Evolutionary conservation across 345 rosid genomes (phyloP).

Genomic region (Camelina hispida): DNA sequence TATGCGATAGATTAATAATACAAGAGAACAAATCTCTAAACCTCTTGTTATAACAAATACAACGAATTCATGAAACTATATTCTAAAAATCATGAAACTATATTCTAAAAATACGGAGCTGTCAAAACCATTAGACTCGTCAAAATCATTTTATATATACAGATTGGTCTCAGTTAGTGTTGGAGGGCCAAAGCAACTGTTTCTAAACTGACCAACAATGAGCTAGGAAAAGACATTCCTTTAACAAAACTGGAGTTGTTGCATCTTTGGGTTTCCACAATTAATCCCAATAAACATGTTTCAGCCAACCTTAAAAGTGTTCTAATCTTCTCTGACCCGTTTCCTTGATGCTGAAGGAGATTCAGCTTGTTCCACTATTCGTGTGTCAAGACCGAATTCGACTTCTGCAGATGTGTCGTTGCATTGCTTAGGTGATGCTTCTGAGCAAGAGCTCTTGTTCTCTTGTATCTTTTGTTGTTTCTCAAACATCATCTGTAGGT

Average conservation of each 20-base stretch:
- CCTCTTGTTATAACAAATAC: too few relatives aligned
- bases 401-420: conserved; percentile 16
- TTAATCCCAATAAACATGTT: conserved; percentile 21
- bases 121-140: too few relatives aligned
- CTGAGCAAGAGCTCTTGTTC: conserved; percentile 46
- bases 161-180: conserved; percentile 5
- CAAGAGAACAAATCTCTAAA: too few relatives aligned
- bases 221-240: conserved; percentile 9
- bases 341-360: conserved; percentile 39
- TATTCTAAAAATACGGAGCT: too few relatives aligned
- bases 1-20: too few relatives aligned
- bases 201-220: conserved; percentile 17
- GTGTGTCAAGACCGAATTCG: not conserved
- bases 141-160: not conserved
- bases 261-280: conserved; percentile 11
- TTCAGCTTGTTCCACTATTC: conserved; percentile 10
- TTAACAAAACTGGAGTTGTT: conserved; percentile 31
- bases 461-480: conserved; percentile 57
- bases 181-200: conserved; percentile 23
- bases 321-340: conserved; percentile 48
- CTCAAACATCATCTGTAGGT: conserved; percentile 66
- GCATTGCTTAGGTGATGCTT: conserved; percentile 36
- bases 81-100: too few relatives aligned
- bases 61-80: too few relatives aligned
- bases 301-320: not conserved